Evolutionary conservation across 495 filamentous ascomycete genomes (phyloP).

Genomic region (Daldinia grandis): DNA sequence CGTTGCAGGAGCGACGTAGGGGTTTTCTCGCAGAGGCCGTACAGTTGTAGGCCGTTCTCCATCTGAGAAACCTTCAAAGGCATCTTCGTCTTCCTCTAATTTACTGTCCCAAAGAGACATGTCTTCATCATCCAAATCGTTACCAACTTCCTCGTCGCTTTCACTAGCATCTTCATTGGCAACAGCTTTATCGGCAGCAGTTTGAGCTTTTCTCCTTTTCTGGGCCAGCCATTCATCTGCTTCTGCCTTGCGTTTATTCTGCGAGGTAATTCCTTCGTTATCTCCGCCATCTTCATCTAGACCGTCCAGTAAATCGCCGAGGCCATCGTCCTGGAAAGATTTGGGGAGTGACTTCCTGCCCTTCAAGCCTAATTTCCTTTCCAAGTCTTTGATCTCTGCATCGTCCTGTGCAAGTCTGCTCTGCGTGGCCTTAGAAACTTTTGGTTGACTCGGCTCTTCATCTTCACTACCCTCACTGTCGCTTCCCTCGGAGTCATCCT

Average conservation of each 20-base stretch:
- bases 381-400: slow-evolving; percentile 84
- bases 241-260: slow-evolving; percentile 72
- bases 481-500: slow-evolving; percentile 41
- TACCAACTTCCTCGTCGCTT: slow-evolving; percentile 43
- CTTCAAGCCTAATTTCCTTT: slow-evolving; percentile 88
- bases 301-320: slow-evolving; percentile 81
- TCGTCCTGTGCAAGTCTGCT: slow-evolving; percentile 78
- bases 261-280: slow-evolving; percentile 60
- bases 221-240: slow-evolving; percentile 61
- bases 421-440: slow-evolving; percentile 66
- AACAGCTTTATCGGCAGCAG: slow-evolving; percentile 23
- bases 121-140: slow-evolving; percentile 42
- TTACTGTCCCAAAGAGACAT: slow-evolving; percentile 19
- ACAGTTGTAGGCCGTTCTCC: slow-evolving; percentile 23
- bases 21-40: slow-evolving; percentile 56
- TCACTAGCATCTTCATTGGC: slow-evolving; percentile 41
- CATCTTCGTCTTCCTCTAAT: slow-evolving; percentile 35
- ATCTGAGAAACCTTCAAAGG: slow-evolving; percentile 47
- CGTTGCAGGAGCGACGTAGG: slow-evolving; percentile 60
- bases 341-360: slow-evolving; percentile 77
- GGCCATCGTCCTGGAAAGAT: slow-evolving; percentile 82
- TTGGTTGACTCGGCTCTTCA: slow-evolving; percentile 40
- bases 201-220: slow-evolving; percentile 56
- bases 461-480: slow-evolving; percentile 38
- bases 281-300: slow-evolving; percentile 61